These are phyloP conservation scores for Neopestalotiopsis sp. DNA, from an alignment of 2,329 filamentous ascomycete genomes.

Conservation along the genomic window DNA sequence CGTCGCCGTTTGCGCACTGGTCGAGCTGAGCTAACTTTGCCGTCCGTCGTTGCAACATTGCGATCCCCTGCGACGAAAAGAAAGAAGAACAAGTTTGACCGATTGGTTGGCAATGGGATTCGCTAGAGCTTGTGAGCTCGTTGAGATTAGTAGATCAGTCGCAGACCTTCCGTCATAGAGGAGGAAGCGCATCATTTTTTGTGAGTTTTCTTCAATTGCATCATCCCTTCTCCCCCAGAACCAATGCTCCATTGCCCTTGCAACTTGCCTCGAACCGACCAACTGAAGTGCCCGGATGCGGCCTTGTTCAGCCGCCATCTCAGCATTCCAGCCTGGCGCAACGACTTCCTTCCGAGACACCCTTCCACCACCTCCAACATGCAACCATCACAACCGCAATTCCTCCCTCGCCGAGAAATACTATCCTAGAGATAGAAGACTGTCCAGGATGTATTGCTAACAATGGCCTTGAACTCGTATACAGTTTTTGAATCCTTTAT, in stretches of 20 bases:
- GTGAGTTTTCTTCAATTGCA: not conserved
- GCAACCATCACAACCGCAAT: too few relatives aligned
- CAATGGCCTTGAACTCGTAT: not conserved
- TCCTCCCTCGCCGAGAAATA: not conserved
- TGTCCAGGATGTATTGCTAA: not conserved
- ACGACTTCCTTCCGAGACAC: not conserved
- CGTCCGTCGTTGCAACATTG: not conserved
- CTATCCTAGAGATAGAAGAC: not conserved
- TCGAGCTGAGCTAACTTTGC: not conserved
- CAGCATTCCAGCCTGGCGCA: not conserved
- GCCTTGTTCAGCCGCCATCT: not conserved
- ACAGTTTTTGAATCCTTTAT: not conserved
- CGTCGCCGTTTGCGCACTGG: not conserved
- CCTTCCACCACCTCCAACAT: not conserved
- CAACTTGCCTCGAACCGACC: not conserved
- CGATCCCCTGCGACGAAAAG: not conserved
- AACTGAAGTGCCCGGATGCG: not conserved
- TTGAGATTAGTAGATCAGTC: slow-evolving; percentile 1
- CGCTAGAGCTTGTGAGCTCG: slow-evolving; percentile 14
- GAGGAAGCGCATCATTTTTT: not conserved
- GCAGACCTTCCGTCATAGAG: slow-evolving; percentile 6
- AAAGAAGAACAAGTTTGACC: not conserved
- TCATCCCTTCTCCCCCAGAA: not conserved
- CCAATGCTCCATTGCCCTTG: not conserved
- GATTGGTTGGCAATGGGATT: slow-evolving; percentile 13